phyloP scores from a whole-genome alignment of 108 stramenopile species.

The Nitzschia sp. region DNA sequence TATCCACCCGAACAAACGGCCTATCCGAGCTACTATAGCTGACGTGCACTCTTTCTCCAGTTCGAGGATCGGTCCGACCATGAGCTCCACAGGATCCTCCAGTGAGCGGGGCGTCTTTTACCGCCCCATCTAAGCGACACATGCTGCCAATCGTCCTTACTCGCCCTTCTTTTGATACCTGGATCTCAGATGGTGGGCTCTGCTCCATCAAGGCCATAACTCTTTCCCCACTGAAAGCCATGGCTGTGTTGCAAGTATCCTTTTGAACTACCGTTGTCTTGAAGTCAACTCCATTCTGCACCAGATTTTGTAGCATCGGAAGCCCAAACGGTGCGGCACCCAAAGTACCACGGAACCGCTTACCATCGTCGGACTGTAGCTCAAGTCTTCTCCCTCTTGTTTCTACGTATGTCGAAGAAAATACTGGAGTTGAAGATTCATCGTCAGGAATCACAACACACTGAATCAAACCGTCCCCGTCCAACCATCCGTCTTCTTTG shows the following conservation, averaged over 20 bases:
- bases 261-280: constrained; percentile 25
- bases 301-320: constrained; percentile 27
- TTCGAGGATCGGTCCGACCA: constrained; percentile 27
- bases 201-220: constrained; percentile 50
- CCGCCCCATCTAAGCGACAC: constrained; percentile 34
- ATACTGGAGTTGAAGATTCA: neutral
- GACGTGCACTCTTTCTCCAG: constrained; percentile 38
- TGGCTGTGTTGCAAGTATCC: constrained; percentile 49
- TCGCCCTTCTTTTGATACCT: constrained; percentile 21
- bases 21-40: constrained; percentile 14
- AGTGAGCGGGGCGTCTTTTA: constrained; percentile 26
- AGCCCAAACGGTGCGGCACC: constrained; percentile 37
- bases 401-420: constrained; percentile 34
- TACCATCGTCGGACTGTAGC: neutral
- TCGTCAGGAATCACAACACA: constrained; percentile 25
- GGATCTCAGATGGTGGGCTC: constrained; percentile 34
- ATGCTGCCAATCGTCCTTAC: constrained; percentile 22
- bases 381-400: constrained; percentile 29
- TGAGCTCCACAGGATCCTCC: constrained; percentile 45
- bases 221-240: constrained; percentile 15
- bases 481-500: constrained; percentile 33
- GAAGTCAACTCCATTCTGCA: constrained; percentile 31
- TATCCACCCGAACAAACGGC: constrained; percentile 40
- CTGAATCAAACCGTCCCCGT: constrained; percentile 54
- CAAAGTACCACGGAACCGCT: constrained; percentile 32